Conservation (phyloP, 78 protist species). For the Dictyostelium purpureum region DNA sequence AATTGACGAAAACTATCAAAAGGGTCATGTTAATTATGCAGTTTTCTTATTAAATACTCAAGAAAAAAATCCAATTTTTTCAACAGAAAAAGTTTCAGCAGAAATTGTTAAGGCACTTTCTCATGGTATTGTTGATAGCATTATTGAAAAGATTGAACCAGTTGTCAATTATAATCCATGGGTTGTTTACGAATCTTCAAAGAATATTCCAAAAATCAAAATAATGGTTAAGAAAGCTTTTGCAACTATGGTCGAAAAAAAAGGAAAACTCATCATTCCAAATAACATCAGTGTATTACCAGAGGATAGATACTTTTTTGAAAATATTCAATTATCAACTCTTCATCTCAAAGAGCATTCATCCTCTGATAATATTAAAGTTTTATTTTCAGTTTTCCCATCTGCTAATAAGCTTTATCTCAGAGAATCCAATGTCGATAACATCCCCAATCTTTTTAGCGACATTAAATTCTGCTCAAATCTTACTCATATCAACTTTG, state of each 20-base stretch:
- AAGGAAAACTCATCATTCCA: background rate
- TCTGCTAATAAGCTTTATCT: too few species aligned
- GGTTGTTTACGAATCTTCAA: background rate
- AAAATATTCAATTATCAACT: background rate
- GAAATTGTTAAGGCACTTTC: background rate
- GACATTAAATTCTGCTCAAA: too few species aligned
- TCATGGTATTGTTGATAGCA: background rate
- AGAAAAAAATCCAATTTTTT: background rate
- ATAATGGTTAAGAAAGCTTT: background rate
- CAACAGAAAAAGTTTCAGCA: background rate
- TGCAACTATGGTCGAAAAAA: background rate
- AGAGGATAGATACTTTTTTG: background rate
- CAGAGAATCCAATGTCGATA: too few species aligned
- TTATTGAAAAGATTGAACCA: slow-evolving; percentile 4
- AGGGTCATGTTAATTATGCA: background rate
- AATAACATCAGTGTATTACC: background rate
- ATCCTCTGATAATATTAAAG: background rate
- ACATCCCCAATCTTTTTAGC: too few species aligned
- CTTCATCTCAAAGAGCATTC: background rate
- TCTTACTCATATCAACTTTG: slow-evolving; percentile 9
- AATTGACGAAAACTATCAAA: background rate
- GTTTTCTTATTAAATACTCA: background rate
- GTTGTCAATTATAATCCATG: background rate
- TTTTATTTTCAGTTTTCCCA: too few species aligned
- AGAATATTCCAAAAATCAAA: background rate